Evolutionary conservation across 2,329 filamentous ascomycete species (phyloP), one percentile per base, ranked within the genome.

Genomic region (Sarocladium brachiariae): DNA sequence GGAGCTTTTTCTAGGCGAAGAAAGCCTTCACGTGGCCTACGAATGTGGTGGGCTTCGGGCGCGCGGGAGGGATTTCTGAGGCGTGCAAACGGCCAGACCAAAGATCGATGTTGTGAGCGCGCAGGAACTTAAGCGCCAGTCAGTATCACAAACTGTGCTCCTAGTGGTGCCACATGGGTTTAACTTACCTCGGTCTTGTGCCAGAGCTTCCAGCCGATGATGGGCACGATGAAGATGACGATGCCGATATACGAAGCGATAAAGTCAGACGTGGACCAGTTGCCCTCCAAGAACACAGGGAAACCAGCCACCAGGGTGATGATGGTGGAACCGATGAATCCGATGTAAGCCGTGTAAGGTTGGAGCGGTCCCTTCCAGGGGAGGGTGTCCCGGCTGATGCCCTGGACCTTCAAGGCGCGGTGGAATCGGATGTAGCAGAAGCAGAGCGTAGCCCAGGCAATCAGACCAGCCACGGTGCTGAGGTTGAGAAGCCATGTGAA

Each of bases 401-500:
- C 72, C 56, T 82, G 73, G 39, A 69, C 67, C 2, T 63, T 60
- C 65, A 84, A 75, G 4, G 80, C 83, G 52, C 69, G 65, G 50
- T 77, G 72, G 70, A 83, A 83, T 38, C 79, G 77, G 14, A 83
- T 61, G 57, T 81, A 83, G 2, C 77, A 80, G 55, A 81, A 63
- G 62, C 78, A 70, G 54, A 82, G 70, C 9, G 79, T 73, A 53
- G 79, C 71, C 80, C 80, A 84, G 18, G 77, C 78, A 58, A 83
- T 75, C 59, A 77, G 75, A 4, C 78, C 78, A 0, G 75, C 76
- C 49, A 81, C 77, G 50, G 78, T 87, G 24, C 81, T 84, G 51
- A 89, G 75, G 62, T 85, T 86, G 58, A 82, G 76, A 62, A 89
- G 85, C 81, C 84, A 89, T 49, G 72, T 75, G 64, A 88, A 89